Conservation (phyloP, 495 filamentous ascomycete species). For the Penicillium bialowiezense region DNA sequence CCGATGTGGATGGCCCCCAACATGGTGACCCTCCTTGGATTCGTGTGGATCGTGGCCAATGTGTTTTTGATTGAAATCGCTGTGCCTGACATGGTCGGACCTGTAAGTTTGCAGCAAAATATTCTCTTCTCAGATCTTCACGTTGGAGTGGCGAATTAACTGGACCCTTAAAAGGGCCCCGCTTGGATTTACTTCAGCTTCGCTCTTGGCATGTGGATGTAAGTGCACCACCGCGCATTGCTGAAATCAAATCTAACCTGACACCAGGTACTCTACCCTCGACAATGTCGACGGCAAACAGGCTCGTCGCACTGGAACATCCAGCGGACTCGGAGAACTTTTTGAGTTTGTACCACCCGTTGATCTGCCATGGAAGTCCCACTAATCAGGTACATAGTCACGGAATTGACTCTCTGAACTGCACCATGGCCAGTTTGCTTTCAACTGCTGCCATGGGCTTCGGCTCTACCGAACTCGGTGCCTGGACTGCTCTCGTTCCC, state of each 20-base stretch:
- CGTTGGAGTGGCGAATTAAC: slow-evolving; percentile 17
- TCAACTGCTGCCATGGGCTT: slow-evolving; percentile 90
- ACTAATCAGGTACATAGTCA: slow-evolving; percentile 56
- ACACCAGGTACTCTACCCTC: slow-evolving; percentile 82
- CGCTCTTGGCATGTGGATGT: slow-evolving; percentile 90
- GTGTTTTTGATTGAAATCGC: slow-evolving; percentile 74
- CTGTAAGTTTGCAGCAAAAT: slow-evolving; percentile 51
- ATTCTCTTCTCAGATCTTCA: not conserved
- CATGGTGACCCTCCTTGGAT: slow-evolving; percentile 93
- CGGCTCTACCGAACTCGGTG: slow-evolving; percentile 74
- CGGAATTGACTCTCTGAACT: slow-evolving; percentile 96
- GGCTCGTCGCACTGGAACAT: slow-evolving; percentile 89
- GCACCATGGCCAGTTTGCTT: slow-evolving; percentile 83
- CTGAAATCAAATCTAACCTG: not conserved
- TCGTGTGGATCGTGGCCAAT: slow-evolving; percentile 89
- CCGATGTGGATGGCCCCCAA: slow-evolving; percentile 97
- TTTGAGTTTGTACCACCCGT: slow-evolving; percentile 66
- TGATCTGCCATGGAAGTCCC: slow-evolving; percentile 1
- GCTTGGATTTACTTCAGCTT: slow-evolving; percentile 95
- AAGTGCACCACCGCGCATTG: slow-evolving; percentile 22
- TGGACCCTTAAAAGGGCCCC: slow-evolving; percentile 59
- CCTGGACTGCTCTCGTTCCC: slow-evolving; percentile 87
- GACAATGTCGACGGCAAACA: slow-evolving; percentile 99
- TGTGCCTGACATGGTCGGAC: slow-evolving; percentile 90
- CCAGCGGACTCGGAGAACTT: slow-evolving; percentile 88